A percentile compares a stretch with the other conserved stretches of the same genome.
These are phyloP conservation scores for Microdochium paspali DNA, from an alignment of 2,329 filamentous ascomycete species.

Conservation along the genomic window DNA sequence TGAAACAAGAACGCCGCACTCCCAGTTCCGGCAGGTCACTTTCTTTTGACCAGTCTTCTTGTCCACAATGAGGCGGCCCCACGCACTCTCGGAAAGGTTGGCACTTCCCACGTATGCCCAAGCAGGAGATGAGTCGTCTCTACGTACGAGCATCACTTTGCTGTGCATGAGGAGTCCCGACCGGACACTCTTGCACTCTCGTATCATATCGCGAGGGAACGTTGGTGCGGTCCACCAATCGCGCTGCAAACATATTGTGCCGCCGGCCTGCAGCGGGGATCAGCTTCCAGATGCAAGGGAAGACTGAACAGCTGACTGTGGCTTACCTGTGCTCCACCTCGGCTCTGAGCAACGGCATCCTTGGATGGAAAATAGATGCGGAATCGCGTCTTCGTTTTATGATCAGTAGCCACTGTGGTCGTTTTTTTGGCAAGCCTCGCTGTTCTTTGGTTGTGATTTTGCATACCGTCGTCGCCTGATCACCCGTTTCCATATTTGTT, in stretches of 20 bases:
- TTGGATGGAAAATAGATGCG: constrained; percentile 75
- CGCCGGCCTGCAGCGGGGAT: constrained; percentile 44
- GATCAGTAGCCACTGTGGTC: constrained; percentile 10
- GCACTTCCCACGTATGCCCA: constrained; percentile 88
- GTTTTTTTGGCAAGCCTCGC: constrained; percentile 19
- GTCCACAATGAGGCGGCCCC: constrained; percentile 56
- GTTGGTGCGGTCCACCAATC: constrained; percentile 60
- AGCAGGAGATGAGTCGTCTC: constrained; percentile 24
- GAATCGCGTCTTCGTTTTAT: constrained; percentile 37
- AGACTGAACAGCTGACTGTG: constrained; percentile 6
- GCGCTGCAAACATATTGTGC: constrained; percentile 71
- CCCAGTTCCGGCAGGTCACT: constrained; percentile 86
- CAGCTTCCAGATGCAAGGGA: background rate
- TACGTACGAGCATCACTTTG: constrained; percentile 57
- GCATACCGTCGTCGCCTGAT: constrained; percentile 32
- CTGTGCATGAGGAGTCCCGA: constrained; percentile 75
- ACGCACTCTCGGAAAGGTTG: constrained; percentile 89
- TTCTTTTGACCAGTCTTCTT: constrained; percentile 57
- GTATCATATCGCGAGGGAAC: constrained; percentile 65
- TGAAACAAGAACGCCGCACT: constrained; percentile 78
- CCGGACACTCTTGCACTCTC: constrained; percentile 66
- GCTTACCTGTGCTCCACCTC: constrained; percentile 50
- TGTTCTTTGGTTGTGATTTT: constrained; percentile 32
- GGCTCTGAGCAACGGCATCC: constrained; percentile 56
- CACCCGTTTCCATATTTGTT: background rate